phyloP scores from a whole-genome alignment of 306 rosid species.

The Arachis hypogaea region DNA sequence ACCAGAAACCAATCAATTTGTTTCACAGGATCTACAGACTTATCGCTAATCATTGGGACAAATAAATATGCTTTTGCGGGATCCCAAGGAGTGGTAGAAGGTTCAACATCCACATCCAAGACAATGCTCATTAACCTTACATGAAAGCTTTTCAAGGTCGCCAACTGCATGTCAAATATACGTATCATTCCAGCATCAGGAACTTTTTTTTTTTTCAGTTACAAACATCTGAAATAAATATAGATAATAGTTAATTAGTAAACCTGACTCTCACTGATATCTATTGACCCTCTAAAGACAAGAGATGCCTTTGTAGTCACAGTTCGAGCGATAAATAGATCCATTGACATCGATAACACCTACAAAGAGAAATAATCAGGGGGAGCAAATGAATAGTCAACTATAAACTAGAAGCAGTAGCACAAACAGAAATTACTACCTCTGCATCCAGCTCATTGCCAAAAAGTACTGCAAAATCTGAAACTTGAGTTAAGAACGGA shows the following conservation, averaged over 20 bases:
- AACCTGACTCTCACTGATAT: constrained; percentile 87
- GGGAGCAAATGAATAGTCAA: constrained; percentile 18
- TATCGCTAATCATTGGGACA: constrained; percentile 90
- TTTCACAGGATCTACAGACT: constrained; percentile 69
- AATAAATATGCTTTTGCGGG: constrained; percentile 95
- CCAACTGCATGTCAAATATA: constrained; percentile 65
- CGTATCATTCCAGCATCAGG: constrained; percentile 39
- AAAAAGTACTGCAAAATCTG: constrained; percentile 85
- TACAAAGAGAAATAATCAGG: constrained; percentile 45
- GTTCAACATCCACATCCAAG: constrained; percentile 99
- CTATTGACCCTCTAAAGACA: constrained; percentile 79
- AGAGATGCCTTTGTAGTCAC: constrained; percentile 97
- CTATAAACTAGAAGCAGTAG: constrained; percentile 31
- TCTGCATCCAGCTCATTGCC: constrained; percentile 99
- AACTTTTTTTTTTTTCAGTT: constrained; percentile 36
- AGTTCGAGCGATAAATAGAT: constrained; percentile 98
- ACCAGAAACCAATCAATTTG: constrained; percentile 95
- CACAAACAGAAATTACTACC: constrained; percentile 55
- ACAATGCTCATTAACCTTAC: constrained; percentile 98
- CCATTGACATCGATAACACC: constrained; percentile 99
- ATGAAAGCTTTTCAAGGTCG: constrained; percentile 92
- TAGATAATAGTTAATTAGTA: constrained; percentile 18
- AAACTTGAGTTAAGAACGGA: constrained; percentile 92
- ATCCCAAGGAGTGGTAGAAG: constrained; percentile 99
- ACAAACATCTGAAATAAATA: constrained; percentile 25